Percentiles rank a stretch among this genome's conserved stretches.
These are phyloP conservation scores for Colletotrichum kahawae DNA, from an alignment of 2,329 filamentous ascomycete species.

Conservation along the genomic window DNA sequence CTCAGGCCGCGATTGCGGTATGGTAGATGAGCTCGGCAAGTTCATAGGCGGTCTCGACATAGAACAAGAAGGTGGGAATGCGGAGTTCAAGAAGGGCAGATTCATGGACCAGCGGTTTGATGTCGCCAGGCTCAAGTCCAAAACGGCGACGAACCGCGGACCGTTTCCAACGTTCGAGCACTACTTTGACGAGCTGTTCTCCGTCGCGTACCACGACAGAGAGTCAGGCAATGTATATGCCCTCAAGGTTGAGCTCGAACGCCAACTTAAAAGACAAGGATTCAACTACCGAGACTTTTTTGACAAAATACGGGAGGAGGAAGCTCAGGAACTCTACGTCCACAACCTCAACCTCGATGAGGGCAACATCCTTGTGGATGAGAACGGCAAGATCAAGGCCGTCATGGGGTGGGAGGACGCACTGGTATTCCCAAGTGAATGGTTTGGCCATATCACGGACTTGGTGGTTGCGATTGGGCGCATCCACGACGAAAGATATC, in stretches of 20 bases:
- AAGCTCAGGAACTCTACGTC: background rate
- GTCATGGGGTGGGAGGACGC: constrained; percentile 21
- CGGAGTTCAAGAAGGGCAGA: background rate
- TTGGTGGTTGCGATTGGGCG: background rate
- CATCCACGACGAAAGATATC: background rate
- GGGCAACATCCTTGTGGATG: constrained; percentile 7
- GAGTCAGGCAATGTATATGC: background rate
- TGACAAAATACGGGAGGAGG: background rate
- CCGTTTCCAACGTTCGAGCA: background rate
- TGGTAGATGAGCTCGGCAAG: background rate
- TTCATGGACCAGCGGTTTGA: background rate
- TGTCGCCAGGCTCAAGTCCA: background rate
- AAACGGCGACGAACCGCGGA: background rate
- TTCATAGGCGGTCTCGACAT: background rate
- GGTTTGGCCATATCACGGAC: background rate
- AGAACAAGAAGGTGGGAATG: background rate
- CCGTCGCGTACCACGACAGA: background rate
- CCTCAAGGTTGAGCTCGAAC: background rate
- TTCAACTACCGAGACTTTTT: background rate
- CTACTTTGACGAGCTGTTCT: background rate
- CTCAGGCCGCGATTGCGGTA: background rate
- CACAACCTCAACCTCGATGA: constrained; percentile 11
- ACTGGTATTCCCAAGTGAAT: constrained; percentile 1
- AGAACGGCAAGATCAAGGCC: background rate
- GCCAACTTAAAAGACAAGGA: background rate